phyloP scores from a whole-genome alignment of 1,284 basidiomycete genomes.

The Violaceomyces palustris region DNA sequence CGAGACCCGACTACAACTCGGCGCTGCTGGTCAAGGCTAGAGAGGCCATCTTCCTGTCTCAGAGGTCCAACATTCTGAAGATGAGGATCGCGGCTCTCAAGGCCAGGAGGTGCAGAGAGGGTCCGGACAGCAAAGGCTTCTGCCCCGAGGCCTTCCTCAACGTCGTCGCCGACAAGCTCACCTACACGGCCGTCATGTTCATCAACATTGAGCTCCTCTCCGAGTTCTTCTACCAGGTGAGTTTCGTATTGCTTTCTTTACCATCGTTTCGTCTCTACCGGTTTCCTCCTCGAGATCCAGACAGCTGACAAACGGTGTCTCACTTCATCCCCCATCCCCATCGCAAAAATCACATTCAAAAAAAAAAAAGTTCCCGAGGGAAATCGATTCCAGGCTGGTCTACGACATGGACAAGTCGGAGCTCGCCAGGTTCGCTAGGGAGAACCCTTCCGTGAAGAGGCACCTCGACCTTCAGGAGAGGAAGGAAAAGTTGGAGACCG shows the following conservation, averaged over 20 bases:
- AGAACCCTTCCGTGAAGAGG: constrained; percentile 77
- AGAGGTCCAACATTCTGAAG: constrained; percentile 75
- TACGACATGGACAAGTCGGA: constrained; percentile 84
- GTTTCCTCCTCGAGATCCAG: too few relatives aligned
- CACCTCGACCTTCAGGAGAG: constrained; percentile 95
- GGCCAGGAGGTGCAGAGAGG: constrained; percentile 77
- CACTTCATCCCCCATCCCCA: neutral
- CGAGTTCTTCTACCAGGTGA: constrained; percentile 94
- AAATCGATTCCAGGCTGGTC: constrained; percentile 89
- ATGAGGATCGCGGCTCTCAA: constrained; percentile 76
- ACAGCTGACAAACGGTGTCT: neutral
- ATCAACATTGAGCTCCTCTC: constrained; percentile 85
- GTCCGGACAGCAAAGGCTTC: constrained; percentile 77
- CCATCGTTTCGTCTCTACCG: neutral
- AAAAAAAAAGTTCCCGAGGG: constrained; percentile 87
- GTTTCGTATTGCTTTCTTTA: constrained; percentile 20
- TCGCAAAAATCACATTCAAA: too few relatives aligned
- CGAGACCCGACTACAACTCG: constrained; percentile 66
- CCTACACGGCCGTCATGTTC: constrained; percentile 94
- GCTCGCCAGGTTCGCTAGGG: constrained; percentile 81
- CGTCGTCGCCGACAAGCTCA: constrained; percentile 93
- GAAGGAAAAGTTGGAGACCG: constrained; percentile 81
- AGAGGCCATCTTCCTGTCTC: constrained; percentile 79
- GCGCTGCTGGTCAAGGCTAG: constrained; percentile 66
- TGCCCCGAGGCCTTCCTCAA: constrained; percentile 96